Percentiles rank a stretch among this genome's conserved stretches.
Evolutionary conservation across 192 early-diverging fungal species (phyloP).

Genomic region (Coemansia sp.): DNA sequence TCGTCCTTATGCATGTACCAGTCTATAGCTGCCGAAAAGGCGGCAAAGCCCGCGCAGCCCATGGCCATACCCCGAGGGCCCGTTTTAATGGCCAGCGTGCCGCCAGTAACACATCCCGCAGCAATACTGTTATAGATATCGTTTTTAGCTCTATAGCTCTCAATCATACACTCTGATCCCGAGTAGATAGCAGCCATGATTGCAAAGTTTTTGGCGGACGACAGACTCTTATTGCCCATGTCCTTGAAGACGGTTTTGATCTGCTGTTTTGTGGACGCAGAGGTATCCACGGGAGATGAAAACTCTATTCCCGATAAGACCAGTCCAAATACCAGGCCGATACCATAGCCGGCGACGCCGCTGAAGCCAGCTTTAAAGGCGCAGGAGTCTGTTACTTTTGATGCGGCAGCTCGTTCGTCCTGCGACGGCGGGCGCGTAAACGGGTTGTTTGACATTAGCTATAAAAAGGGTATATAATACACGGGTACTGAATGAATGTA

Average conservation of each 20-base stretch:
- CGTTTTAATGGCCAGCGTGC: slow-evolving; percentile 68
- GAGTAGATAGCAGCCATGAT: slow-evolving; percentile 90
- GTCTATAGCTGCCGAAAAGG: slow-evolving; percentile 92
- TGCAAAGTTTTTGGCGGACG: slow-evolving; percentile 93
- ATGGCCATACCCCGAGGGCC: slow-evolving; percentile 73
- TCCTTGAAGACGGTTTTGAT: slow-evolving; percentile 82
- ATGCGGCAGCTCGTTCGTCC: slow-evolving; percentile 40
- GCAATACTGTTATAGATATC: slow-evolving; percentile 88
- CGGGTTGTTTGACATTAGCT: slow-evolving; percentile 31
- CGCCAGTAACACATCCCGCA: slow-evolving; percentile 94
- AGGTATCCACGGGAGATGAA: slow-evolving; percentile 69
- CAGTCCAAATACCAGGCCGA: slow-evolving; percentile 88
- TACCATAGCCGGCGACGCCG: slow-evolving; percentile 78
- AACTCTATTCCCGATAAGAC: slow-evolving; percentile 93
- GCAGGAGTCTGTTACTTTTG: slow-evolving; percentile 66
- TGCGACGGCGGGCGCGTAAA: slow-evolving; percentile 37
- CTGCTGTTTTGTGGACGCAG: slow-evolving; percentile 77
- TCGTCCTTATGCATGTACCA: slow-evolving; percentile 72
- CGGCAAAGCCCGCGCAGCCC: slow-evolving; percentile 93
- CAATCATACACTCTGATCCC: slow-evolving; percentile 92
- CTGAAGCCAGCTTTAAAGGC: slow-evolving; percentile 69
- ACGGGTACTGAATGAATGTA: neutral
- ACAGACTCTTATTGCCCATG: slow-evolving; percentile 79
- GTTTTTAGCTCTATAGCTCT: slow-evolving; percentile 94
- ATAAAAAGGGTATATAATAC: neutral